phyloP scores from a whole-genome alignment of 208 protist genomes.

The Blastocrithidia nonstop region DNA sequence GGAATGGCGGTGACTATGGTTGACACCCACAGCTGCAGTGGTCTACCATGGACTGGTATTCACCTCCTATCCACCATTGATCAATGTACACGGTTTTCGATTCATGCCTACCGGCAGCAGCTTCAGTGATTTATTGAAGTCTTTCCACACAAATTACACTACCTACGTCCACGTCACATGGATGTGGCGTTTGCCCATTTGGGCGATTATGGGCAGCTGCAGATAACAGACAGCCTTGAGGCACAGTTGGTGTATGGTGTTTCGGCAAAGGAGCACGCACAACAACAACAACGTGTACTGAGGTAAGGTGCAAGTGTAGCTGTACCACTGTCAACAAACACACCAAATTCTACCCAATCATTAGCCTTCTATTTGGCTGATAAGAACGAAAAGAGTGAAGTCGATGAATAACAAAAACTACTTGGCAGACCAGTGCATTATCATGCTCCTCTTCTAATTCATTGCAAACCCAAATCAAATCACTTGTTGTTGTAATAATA shows the following conservation, averaged over 20 bases:
- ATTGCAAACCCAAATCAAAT: too few species aligned
- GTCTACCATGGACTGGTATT: slow-evolving; percentile 59
- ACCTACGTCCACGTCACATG: slow-evolving; percentile 61
- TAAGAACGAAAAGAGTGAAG: slow-evolving; percentile 13
- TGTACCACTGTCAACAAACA: slow-evolving; percentile 3
- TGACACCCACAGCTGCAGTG: slow-evolving; percentile 56
- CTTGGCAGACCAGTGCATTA: too few species aligned
- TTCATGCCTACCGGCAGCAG: slow-evolving; percentile 58
- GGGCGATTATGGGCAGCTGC: slow-evolving; percentile 77
- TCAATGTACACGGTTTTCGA: slow-evolving; percentile 14
- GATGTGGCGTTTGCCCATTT: slow-evolving; percentile 64
- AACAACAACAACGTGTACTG: not conserved
- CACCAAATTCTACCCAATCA: slow-evolving; percentile 4
- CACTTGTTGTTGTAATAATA: too few species aligned
- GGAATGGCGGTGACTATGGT: slow-evolving; percentile 79
- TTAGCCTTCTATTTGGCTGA: slow-evolving; percentile 18
- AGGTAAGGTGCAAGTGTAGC: slow-evolving; percentile 1
- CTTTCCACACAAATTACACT: slow-evolving; percentile 43
- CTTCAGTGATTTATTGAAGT: slow-evolving; percentile 79
- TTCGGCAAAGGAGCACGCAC: slow-evolving; percentile 2
- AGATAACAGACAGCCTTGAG: slow-evolving; percentile 32
- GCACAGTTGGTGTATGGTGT: slow-evolving; percentile 69
- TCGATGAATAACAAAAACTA: too few species aligned
- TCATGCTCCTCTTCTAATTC: too few species aligned
- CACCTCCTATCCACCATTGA: slow-evolving; percentile 58